Conservation (phyloP, 164 flowering plant species). For the Saururus chinensis region DNA sequence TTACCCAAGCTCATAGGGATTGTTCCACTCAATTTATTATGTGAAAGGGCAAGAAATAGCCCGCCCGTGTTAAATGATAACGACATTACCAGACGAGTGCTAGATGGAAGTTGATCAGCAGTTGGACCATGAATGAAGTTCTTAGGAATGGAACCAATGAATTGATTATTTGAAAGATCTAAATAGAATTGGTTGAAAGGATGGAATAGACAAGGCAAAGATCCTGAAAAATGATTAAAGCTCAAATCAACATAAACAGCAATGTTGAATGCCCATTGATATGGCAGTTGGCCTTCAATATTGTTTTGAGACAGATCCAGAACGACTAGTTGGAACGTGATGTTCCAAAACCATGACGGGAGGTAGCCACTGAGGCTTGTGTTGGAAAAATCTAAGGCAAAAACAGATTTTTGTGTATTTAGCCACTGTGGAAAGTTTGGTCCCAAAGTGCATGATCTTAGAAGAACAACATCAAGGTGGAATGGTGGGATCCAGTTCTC, state of each 20-base stretch:
- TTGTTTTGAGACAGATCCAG: slow-evolving; percentile 15
- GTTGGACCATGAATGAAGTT: too few relatives aligned
- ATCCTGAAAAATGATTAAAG: slow-evolving; percentile 10
- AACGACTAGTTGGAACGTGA: slow-evolving; percentile 1
- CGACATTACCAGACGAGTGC: too few relatives aligned
- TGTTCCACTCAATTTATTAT: slow-evolving; percentile 13
- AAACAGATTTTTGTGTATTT: slow-evolving; percentile 11
- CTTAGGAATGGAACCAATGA: slow-evolving; percentile 9
- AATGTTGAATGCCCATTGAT: not conserved
- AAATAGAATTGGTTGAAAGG: not conserved
- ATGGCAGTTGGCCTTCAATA: slow-evolving; percentile 14
- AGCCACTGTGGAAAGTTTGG: slow-evolving; percentile 22
- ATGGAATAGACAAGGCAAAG: not conserved
- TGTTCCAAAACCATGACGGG: slow-evolving; percentile 13
- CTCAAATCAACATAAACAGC: slow-evolving; percentile 7
- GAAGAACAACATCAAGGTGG: not conserved
- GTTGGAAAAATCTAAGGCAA: not conserved
- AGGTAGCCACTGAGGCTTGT: slow-evolving; percentile 12
- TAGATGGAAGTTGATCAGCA: not conserved
- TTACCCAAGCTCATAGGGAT: slow-evolving; percentile 17
- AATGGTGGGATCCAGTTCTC: slow-evolving; percentile 22
- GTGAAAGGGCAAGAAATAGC: slow-evolving; percentile 8
- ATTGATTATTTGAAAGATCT: slow-evolving; percentile 8
- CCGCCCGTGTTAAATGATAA: too few relatives aligned
- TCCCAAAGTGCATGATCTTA: slow-evolving; percentile 11